Evolutionary conservation across 257 asterid genomes (phyloP), one percentile per base, ranked within the genome.

Genomic region (Solanum peruvianum): DNA sequence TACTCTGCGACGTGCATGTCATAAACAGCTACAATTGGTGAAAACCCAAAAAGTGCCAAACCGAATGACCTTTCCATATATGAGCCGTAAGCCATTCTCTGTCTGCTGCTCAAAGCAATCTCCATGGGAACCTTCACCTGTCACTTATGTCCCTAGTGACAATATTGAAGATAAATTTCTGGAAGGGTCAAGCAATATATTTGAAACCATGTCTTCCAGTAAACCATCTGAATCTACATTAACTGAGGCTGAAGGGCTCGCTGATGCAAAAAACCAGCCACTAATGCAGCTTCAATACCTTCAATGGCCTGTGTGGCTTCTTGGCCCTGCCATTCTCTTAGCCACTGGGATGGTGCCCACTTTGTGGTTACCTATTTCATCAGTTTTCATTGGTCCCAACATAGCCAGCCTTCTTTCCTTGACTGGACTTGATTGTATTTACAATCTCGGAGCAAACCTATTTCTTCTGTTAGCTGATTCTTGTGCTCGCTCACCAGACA

Each of bases 381-480:
- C 99, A 60, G 88, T 97, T 41, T 94, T 95, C 89, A 93, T 94
- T 1, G 99, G 99, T n/a, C 96, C 99, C 87, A 95, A 91, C 92
- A 91, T 97, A 75, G 98, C 99, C 90, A 94, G 97, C 93, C 97
- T 95, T 85, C 98, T 97, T 78, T 92, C 98, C 49, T 91, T 97
- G 64, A 95, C 98, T 0, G 99, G 99, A 4, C 98, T 97, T 2
- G 99, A 97, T 92, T 97, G 99, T 95, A 91, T 97, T 25, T 97
- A 95, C 92, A 94, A 97, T 89, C 95, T 97, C 31, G 99, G 99
- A 2, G 97, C 97, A 2, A 89, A 92, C 89, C 96, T 97, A 42
- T 97, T 97, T 86, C 99, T 97, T 90, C 99, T 95, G 80, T 95
- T 97, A 90, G 98, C 99, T 0, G 98, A 97, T 91, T 91, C 96